Evolutionary conservation across 768 basidiomycete genomes (phyloP), one percentile per base, ranked within the genome.

Genomic region (Suillus subalutaceus): DNA sequence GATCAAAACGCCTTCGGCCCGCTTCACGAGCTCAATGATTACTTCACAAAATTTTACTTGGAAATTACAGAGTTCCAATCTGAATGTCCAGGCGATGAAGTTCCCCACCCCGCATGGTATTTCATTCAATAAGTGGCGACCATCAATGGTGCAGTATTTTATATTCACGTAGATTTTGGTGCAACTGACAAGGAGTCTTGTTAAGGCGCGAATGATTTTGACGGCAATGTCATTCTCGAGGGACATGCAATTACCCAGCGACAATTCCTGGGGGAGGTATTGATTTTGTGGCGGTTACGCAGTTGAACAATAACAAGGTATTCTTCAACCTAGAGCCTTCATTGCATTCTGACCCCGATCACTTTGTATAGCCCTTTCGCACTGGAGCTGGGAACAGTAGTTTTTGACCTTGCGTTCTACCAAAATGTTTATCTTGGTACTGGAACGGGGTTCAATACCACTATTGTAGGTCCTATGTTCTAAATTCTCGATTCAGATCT

Each of bases 41-140:
- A 92, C 88, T 0, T 82, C 85, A 56, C 78, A 79, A 56, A 86
- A 82, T 65, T 92, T 92, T 70, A 90, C 86, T 1, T 93, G 91
- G 90, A 80, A 82, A 63, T 76, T 93, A 50, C 71, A 78, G 20
- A 89, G 84, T 65, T 73, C 83, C n/a, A 82, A 83, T 67, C 80
- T 92, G 46, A 79, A 79, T 8, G 89, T 90, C 13, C 86, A 87
- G 63, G 90, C 91, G 3, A 77, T 84, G 66, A 88, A 87, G 68
- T 90, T 92, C 71, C 90, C 90, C 3, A 81, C 83, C 4, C 85
- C 88, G 4, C 87, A 88, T 70, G 87, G 87, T 1, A 81, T 93
- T 67, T 81, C 82, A 4, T 92, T 91, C 72, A 78, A 85, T 72
- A 91, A 77, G 73, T 78, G 4, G 63, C 91, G 41, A 85, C 82